These are phyloP conservation scores for Ensete glaucum DNA, from an alignment of 176 grass and related monocot genomes.

Conservation along the genomic window DNA sequence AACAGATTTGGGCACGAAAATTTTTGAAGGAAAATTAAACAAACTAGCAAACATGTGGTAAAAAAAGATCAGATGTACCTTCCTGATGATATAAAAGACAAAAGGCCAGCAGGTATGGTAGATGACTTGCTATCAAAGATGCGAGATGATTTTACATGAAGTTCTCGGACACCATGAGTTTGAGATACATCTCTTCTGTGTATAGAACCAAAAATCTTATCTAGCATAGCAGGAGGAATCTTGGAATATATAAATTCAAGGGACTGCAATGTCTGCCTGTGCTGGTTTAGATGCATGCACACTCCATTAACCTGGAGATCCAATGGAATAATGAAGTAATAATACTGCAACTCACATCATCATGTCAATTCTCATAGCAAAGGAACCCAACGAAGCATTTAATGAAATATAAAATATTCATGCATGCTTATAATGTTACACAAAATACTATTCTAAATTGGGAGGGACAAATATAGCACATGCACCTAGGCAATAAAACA, in stretches of 20 bases:
- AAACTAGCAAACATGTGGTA: not conserved
- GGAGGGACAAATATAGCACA: not conserved
- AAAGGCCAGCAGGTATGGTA: constrained; percentile 16
- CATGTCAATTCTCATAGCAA: not conserved
- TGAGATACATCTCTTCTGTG: constrained; percentile 16
- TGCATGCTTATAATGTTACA: not conserved
- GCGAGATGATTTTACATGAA: constrained; percentile 28
- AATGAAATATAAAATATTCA: not conserved
- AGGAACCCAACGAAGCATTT: not conserved
- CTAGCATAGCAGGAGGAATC: constrained; percentile 16
- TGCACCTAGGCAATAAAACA: not conserved
- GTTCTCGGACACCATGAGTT: constrained; percentile 20
- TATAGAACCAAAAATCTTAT: constrained; percentile 27
- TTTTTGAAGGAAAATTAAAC: not conserved
- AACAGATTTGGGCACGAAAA: not conserved
- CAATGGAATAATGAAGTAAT: not conserved
- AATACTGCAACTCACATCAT: not conserved
- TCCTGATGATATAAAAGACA: constrained; percentile 33
- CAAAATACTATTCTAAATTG: not conserved
- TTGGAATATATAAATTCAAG: constrained; percentile 31
- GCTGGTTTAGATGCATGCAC: constrained; percentile 30
- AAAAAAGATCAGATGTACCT: constrained; percentile 16
- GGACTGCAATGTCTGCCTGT: constrained; percentile 22
- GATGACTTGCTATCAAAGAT: constrained; percentile 25
- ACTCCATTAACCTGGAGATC: constrained; percentile 25